Percentiles rank a stretch among this genome's conserved stretches.
These are phyloP conservation scores for Lathyrus oleraceus DNA, from an alignment of 306 rosid species.

Conservation along the genomic window DNA sequence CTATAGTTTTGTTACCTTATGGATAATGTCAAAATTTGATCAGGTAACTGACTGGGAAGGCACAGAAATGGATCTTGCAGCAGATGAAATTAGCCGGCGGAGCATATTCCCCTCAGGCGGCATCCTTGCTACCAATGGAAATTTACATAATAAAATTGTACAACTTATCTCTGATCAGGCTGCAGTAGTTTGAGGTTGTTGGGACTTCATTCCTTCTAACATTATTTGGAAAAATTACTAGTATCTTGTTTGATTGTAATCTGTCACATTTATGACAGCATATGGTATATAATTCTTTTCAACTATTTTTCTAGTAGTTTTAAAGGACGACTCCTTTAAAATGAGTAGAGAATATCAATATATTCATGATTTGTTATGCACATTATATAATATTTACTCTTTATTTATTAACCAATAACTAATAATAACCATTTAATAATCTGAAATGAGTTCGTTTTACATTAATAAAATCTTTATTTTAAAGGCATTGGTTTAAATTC, in stretches of 20 bases:
- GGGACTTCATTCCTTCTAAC: constrained; percentile 1
- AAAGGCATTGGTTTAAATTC: background rate
- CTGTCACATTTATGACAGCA: constrained; percentile 7
- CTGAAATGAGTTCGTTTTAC: background rate
- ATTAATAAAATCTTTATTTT: background rate
- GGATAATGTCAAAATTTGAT: constrained; percentile 29
- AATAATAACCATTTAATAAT: background rate
- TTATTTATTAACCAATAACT: background rate
- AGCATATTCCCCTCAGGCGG: constrained; percentile 71
- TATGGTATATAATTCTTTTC: constrained; percentile 7
- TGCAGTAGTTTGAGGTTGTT: constrained; percentile 32
- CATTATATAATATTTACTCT: background rate
- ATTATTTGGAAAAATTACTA: constrained; percentile 4
- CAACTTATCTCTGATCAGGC: constrained; percentile 49
- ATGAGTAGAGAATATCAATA: background rate
- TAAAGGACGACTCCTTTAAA: background rate
- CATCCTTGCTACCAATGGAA: constrained; percentile 66
- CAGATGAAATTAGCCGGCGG: constrained; percentile 63
- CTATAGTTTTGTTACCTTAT: background rate
- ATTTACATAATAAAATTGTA: constrained; percentile 56
- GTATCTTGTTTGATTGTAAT: constrained; percentile 16
- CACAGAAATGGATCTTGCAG: constrained; percentile 68
- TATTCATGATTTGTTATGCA: background rate
- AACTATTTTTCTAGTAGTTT: background rate
- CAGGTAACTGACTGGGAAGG: constrained; percentile 88